Conservation (phyloP, 495 filamentous ascomycete genomes). For the Penicillium maclennaniae region DNA sequence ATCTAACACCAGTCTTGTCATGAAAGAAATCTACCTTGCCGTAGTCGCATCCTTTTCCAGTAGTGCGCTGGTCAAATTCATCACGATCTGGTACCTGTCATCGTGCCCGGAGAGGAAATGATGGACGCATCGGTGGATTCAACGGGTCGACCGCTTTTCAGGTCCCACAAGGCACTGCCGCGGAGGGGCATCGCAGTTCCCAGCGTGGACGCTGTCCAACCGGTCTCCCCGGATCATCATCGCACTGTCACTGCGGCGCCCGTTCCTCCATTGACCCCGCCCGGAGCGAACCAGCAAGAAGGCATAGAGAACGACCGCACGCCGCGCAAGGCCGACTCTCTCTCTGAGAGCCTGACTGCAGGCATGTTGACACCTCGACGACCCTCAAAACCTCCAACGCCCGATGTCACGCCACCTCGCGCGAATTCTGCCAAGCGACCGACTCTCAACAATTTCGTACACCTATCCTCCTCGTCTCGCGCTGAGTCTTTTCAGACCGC, state of each 20-base stretch:
- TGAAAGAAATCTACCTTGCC: neutral
- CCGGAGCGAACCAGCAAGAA: conserved; percentile 26
- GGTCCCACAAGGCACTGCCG: conserved; percentile 46
- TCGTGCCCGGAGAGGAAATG: conserved; percentile 40
- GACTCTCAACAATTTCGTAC: conserved; percentile 31
- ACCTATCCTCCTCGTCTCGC: conserved; percentile 47
- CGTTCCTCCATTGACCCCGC: conserved; percentile 40
- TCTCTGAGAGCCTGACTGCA: conserved; percentile 19
- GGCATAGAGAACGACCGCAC: conserved; percentile 18
- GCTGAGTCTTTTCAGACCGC: conserved; percentile 74
- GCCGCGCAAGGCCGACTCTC: conserved; percentile 22
- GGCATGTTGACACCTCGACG: conserved; percentile 54
- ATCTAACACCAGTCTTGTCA: conserved; percentile 3
- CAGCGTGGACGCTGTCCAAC: conserved; percentile 24
- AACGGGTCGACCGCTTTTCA: conserved; percentile 35
- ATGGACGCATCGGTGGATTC: conserved; percentile 32
- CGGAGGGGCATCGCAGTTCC: conserved; percentile 29
- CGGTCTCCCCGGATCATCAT: conserved; percentile 24
- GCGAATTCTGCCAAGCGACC: conserved; percentile 42
- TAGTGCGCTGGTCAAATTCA: neutral
- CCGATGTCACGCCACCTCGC: conserved; percentile 68
- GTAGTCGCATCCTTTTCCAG: neutral
- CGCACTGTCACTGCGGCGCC: conserved; percentile 25
- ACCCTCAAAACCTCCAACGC: conserved; percentile 67
- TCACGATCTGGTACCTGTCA: neutral